Conservation (phyloP, 805 yeast genomes). For the Ogataea methylovora region DNA sequence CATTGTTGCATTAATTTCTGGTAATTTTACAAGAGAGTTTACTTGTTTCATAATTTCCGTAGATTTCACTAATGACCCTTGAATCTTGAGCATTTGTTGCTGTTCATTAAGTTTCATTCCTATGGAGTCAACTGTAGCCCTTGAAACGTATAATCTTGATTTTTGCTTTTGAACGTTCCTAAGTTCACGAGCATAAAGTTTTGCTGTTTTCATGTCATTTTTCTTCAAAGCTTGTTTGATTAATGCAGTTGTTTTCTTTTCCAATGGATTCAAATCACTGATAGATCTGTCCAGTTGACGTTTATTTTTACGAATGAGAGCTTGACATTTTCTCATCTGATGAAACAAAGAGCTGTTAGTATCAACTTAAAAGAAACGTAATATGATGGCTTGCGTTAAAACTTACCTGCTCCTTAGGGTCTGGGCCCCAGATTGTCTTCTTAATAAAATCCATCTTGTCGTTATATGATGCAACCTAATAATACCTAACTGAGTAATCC, state of each 20-base stretch:
- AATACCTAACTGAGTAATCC: too few relatives aligned
- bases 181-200: conserved; percentile 75
- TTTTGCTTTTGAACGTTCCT: conserved; percentile 68
- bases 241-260: conserved; percentile 69
- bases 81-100: conserved; percentile 75
- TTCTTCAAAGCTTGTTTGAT: conserved; percentile 71
- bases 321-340: conserved; percentile 71
- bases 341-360: background rate
- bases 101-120: conserved; percentile 89
- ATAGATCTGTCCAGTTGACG: conserved; percentile 80
- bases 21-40: conserved; percentile 67
- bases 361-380: background rate
- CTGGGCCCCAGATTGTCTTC: conserved; percentile 93
- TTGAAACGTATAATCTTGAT: conserved; percentile 65
- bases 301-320: conserved; percentile 73
- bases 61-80: conserved; percentile 71
- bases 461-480: too few relatives aligned
- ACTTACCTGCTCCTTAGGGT: conserved; percentile 79
- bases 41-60: conserved; percentile 86
- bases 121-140: conserved; percentile 80
- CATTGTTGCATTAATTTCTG: conserved; percentile 77
- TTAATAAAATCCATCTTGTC: conserved; percentile 72
- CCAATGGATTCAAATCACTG: conserved; percentile 46
- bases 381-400: conserved; percentile 3
- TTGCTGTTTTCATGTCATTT: conserved; percentile 69